phyloP scores from a whole-genome alignment of 306 rosid genomes.

The Medicago ruthenica region DNA sequence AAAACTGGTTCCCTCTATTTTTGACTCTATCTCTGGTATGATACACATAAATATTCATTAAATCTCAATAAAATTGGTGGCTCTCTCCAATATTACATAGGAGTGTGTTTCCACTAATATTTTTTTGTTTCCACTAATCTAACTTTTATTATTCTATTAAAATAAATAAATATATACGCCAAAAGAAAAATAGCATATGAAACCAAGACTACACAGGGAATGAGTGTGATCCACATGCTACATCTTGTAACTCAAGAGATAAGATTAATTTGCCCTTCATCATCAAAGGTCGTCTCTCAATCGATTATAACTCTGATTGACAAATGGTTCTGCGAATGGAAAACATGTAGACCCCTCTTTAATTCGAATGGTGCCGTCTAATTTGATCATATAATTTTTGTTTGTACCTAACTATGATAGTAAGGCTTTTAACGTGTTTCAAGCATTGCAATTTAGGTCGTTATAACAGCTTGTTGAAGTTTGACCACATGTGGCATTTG shows the following conservation, averaged over 20 bases:
- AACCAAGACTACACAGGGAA: neutral
- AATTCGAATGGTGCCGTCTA: slow-evolving; percentile 25
- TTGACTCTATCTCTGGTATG: no score
- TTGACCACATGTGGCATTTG: neutral
- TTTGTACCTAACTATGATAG: slow-evolving; percentile 3
- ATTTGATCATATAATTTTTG: slow-evolving; percentile 35
- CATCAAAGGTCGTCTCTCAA: slow-evolving; percentile 41
- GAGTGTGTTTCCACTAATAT: no score
- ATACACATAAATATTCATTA: no score
- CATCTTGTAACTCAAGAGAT: slow-evolving; percentile 47
- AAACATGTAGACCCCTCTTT: slow-evolving; percentile 64
- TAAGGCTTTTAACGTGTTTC: slow-evolving; percentile 19
- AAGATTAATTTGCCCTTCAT: slow-evolving; percentile 54
- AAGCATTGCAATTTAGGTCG: slow-evolving; percentile 12
- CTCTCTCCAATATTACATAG: no score
- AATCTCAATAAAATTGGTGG: no score
- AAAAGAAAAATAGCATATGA: neutral
- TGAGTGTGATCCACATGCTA: neutral
- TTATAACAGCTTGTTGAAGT: neutral
- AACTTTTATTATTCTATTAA: no score
- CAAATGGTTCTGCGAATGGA: slow-evolving; percentile 53
- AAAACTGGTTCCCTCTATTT: no score
- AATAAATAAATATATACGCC: no score
- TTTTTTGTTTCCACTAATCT: no score
- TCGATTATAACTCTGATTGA: slow-evolving; percentile 50